These are phyloP conservation scores for Phytophthora europaea DNA, from an alignment of 352 stramenopile species.

Conservation along the genomic window DNA sequence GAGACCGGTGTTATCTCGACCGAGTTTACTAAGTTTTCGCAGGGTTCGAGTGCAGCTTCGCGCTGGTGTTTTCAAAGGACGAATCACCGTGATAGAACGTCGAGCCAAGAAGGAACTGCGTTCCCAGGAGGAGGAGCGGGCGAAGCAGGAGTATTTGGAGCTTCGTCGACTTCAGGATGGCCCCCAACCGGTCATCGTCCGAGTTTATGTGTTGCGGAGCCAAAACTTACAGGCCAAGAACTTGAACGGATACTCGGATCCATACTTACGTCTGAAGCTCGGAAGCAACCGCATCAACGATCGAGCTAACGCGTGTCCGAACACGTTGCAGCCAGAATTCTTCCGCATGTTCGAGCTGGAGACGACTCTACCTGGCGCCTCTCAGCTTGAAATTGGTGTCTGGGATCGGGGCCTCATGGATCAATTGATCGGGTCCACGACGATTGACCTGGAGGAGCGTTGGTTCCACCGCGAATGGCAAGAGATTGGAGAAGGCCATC, in stretches of 20 bases:
- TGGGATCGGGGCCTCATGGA: slow-evolving; percentile 87
- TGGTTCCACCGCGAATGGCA: slow-evolving; percentile 94
- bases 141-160: slow-evolving; percentile 35
- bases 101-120: slow-evolving; percentile 17
- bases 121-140: slow-evolving; percentile 29
- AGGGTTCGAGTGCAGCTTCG: slow-evolving; percentile 65
- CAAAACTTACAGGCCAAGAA: slow-evolving; percentile 86
- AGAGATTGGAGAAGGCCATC: slow-evolving; percentile 43
- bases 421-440: slow-evolving; percentile 92
- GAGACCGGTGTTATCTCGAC: slow-evolving; percentile 65
- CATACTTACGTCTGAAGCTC: slow-evolving; percentile 80
- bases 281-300: slow-evolving; percentile 81
- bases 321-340: slow-evolving; percentile 87
- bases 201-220: slow-evolving; percentile 79
- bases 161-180: slow-evolving; percentile 42
- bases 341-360: slow-evolving; percentile 74
- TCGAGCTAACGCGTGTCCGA: slow-evolving; percentile 67
- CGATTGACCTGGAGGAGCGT: slow-evolving; percentile 94
- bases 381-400: slow-evolving; percentile 81
- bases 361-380: slow-evolving; percentile 77
- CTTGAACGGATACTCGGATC: slow-evolving; percentile 81
- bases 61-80: slow-evolving; percentile 85
- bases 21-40: slow-evolving; percentile 63
- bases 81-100: slow-evolving; percentile 68
- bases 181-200: slow-evolving; percentile 67